Conservation (phyloP, 805 yeast genomes). For the Pichia heedii region DNA sequence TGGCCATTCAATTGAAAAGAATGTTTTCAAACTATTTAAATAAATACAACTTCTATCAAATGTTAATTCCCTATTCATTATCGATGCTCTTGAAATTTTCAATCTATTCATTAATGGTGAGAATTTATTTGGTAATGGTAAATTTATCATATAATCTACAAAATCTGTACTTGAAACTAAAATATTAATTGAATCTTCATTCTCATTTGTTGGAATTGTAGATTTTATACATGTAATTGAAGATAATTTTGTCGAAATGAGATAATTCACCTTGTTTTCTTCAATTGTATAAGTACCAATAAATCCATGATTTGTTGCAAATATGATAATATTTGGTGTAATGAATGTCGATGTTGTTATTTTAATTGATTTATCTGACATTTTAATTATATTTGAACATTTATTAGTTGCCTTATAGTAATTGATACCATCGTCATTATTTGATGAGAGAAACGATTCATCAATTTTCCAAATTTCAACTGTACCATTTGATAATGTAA, state of each 20-base stretch:
- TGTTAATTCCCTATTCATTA: not conserved
- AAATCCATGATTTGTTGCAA: slow-evolving; percentile 23
- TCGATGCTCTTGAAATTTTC: not conserved
- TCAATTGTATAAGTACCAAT: slow-evolving; percentile 19
- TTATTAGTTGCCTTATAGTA: no score
- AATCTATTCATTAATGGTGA: slow-evolving; percentile 1
- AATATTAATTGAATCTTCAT: slow-evolving; percentile 8
- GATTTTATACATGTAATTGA: slow-evolving; percentile 15
- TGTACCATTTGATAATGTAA: slow-evolving; percentile 23
- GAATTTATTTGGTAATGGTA: slow-evolving; percentile 5
- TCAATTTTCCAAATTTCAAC: slow-evolving; percentile 19
- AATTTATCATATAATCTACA: slow-evolving; percentile 4
- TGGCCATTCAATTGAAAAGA: slow-evolving; percentile 8
- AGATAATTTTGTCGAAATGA: slow-evolving; percentile 17
- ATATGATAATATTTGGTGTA: slow-evolving; percentile 16
- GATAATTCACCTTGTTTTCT: slow-evolving; percentile 16
- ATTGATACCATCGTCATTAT: no score
- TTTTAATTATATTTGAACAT: slow-evolving; percentile 9
- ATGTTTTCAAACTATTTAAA: not conserved
- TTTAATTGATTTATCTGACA: slow-evolving; percentile 9
- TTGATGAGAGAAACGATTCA: slow-evolving; percentile 5
- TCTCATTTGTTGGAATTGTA: not conserved
- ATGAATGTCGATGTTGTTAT: slow-evolving; percentile 22
- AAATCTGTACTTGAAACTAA: slow-evolving; percentile 16
- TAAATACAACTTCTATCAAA: slow-evolving; percentile 2